Evolutionary conservation across 345 rosid species (phyloP).

Genomic region (Dovyalis caffra): DNA sequence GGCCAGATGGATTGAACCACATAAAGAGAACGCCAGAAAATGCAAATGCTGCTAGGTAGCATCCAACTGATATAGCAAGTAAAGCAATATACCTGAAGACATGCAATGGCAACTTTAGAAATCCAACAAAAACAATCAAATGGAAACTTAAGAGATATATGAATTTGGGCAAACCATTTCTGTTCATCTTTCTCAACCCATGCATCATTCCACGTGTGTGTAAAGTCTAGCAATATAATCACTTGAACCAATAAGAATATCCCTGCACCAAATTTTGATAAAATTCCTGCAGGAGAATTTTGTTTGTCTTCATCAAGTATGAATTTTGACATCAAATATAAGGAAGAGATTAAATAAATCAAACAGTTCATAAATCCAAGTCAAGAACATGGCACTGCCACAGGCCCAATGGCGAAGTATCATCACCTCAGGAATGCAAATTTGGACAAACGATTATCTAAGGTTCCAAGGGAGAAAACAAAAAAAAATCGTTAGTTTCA

Average conservation of each 20-base stretch:
- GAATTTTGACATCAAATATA: conserved; percentile 1
- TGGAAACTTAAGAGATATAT: conserved; percentile 1
- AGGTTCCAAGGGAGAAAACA: neutral
- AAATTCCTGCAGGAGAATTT: conserved; percentile 49
- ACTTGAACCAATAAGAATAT: conserved; percentile 95
- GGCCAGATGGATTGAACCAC: conserved; percentile 98
- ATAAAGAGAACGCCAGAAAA: conserved; percentile 82
- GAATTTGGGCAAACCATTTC: conserved; percentile 59
- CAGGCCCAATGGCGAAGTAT: neutral
- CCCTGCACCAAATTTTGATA: conserved; percentile 95
- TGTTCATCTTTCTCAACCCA: conserved; percentile 98
- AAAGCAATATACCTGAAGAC: conserved; percentile 73
- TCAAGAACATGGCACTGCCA: conserved; percentile 5
- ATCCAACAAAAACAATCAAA: neutral
- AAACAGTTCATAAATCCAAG: neutral
- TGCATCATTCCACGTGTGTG: conserved; percentile 93
- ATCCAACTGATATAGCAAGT: conserved; percentile 69
- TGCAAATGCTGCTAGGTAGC: conserved; percentile 77
- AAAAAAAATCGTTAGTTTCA: neutral
- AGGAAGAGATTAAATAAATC: neutral
- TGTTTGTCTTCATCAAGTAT: conserved; percentile 3
- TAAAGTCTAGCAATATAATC: conserved; percentile 72
- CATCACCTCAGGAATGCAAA: neutral
- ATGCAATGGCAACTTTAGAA: conserved; percentile 29
- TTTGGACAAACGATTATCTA: neutral